A percentile compares a stretch with the other conserved stretches of the same genome.
Conservation (phyloP, 2,329 filamentous ascomycete species). For the Huntiella decipiens region DNA sequence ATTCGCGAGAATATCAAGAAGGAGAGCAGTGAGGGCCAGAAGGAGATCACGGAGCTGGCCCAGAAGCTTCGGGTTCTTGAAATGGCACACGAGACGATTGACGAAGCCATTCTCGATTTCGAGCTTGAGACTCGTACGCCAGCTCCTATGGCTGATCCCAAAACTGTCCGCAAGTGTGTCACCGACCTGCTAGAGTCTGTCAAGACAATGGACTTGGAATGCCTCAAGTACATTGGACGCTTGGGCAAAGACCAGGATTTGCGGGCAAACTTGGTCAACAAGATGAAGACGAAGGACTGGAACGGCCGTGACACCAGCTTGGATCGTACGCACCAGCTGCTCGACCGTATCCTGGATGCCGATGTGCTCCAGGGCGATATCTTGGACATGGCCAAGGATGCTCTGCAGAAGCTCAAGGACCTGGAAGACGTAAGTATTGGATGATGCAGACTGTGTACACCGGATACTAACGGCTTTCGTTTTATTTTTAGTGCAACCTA, state of each 20-base stretch:
- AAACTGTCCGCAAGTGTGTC: slow-evolving; percentile 1
- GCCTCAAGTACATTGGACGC: neutral
- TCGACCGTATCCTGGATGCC: slow-evolving; percentile 3
- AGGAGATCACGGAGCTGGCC: slow-evolving; percentile 3
- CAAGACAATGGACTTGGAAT: slow-evolving; percentile 2
- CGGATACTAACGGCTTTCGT: neutral
- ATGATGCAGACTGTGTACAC: neutral
- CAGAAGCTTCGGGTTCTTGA: slow-evolving; percentile 7
- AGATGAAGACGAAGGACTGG: slow-evolving; percentile 7
- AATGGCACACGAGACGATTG: slow-evolving; percentile 6
- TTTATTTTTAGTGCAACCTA: slow-evolving; percentile 5
- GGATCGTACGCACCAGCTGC: slow-evolving; percentile 4
- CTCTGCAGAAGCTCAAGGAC: slow-evolving; percentile 6
- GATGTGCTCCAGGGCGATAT: slow-evolving; percentile 6
- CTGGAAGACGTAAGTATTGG: slow-evolving; percentile 10
- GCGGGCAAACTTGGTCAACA: slow-evolving; percentile 5
- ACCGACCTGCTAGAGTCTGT: slow-evolving; percentile 4
- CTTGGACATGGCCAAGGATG: slow-evolving; percentile 3
- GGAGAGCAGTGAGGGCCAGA: slow-evolving; percentile 3
- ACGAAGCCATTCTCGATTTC: slow-evolving; percentile 2
- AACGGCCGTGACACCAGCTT: slow-evolving; percentile 9
- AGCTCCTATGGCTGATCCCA: neutral
- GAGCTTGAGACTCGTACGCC: neutral
- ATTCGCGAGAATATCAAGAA: neutral
- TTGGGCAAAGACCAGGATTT: slow-evolving; percentile 6